Base-by-base conservation (phyloP, 768 basidiomycete genomes). In the Naganishia friedmannii region DNA sequence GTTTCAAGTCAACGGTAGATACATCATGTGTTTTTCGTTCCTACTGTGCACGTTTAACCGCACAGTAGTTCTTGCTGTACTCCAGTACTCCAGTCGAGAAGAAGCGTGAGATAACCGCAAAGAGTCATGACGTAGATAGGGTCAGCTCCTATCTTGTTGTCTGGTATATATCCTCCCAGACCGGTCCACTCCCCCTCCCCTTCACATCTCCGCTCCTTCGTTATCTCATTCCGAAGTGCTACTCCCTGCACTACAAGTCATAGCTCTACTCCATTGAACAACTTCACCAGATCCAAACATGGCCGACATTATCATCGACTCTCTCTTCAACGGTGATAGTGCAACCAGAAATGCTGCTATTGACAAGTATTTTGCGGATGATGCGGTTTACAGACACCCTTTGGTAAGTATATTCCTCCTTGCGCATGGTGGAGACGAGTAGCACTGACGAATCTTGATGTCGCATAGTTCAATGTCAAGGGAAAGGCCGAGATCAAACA, bases 401-500 rank as follows among this genome's bases (percentile, higher is more conserved):
- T 26, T 66, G 29, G 65, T 66, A 54, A 19, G 65, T 66, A 1
- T 8, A 5, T 4, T 39, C 2, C 28, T 9, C 32, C 29, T 26
- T 26, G 7, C 28, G 28, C 19, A 5, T 26, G 29, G 45, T 65
- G 37, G 65, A 1, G 29, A 45, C 8, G 1, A 34, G 42, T 42
- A 13, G n/a, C 21, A 23, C 48, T 51, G 8, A 46, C 19, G 15
- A 34, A 13, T 37, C 32, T 31, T 31, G 12, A 13, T 23, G 21
- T 28, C 9, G 23, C 8, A 23, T 10, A 66, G 65, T 66, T 53
- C 51, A 66, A 66, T 29, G 65, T 66, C 29, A 53, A 53, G 37
- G 65, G 65, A 15, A 66, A 53, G 21, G 48, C 65, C 48, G 53
- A 66, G 48, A 54, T 66, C 65, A 66, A 66, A n/a, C 48, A 66